A percentile compares a stretch with the other conserved stretches of the same genome.
Evolutionary conservation across 176 grass and related monocot genomes (phyloP).

Genomic region (Elymus sibiricus): DNA sequence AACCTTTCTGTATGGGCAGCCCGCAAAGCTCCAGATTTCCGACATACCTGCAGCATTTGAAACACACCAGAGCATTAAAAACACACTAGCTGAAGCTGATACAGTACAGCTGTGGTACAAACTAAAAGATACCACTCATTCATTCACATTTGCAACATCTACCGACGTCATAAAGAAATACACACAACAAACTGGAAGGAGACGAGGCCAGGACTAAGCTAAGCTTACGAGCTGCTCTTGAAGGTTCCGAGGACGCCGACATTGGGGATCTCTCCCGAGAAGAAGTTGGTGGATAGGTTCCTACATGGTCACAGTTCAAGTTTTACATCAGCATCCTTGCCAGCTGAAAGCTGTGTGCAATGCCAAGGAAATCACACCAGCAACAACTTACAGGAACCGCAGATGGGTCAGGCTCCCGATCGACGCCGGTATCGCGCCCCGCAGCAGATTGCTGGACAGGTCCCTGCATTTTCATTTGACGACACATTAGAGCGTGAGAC

Average conservation of each 20-base stretch:
- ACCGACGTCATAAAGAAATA: not conserved
- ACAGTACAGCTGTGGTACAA: not conserved
- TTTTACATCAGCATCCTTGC: not conserved
- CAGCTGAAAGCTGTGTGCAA: not conserved
- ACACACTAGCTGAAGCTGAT: not conserved
- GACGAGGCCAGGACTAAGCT: not conserved
- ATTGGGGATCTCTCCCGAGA: constrained; percentile 88
- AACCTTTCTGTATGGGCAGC: constrained; percentile 71
- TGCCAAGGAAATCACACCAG: not conserved
- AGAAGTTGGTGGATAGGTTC: constrained; percentile 94
- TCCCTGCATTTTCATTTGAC: constrained; percentile 40
- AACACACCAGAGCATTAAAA: constrained; percentile 3
- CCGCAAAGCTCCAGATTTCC: constrained; percentile 99
- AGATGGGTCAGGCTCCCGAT: constrained; percentile 70
- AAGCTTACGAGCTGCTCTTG: constrained; percentile 87
- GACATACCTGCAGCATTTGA: constrained; percentile 69
- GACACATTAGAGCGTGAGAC: not conserved
- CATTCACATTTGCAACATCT: not conserved
- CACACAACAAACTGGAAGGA: not conserved
- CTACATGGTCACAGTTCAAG: constrained; percentile 7
- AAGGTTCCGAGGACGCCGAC: constrained; percentile 84
- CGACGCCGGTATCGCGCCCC: constrained; percentile 67
- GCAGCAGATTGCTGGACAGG: constrained; percentile 79
- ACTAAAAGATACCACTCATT: not conserved
- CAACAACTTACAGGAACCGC: constrained; percentile 64